Percentiles rank a stretch among this genome's conserved stretches.
These are phyloP conservation scores for Anethum foeniculum DNA, from an alignment of 140 eudicot species.

Conservation along the genomic window DNA sequence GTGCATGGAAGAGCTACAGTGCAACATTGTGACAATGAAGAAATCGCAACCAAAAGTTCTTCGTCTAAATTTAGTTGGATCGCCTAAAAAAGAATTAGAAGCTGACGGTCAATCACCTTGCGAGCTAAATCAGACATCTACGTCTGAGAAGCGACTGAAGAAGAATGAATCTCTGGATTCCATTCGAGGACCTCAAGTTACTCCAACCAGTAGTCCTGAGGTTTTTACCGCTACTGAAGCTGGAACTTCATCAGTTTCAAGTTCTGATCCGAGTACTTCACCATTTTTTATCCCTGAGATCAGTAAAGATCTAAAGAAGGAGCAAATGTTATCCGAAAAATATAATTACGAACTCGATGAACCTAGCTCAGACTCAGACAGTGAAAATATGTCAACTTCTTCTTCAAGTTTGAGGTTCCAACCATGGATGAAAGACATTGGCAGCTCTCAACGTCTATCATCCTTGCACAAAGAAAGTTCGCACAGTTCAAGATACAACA, in stretches of 20 bases:
- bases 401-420: conserved; percentile 74
- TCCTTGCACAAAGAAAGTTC: conserved; percentile 41
- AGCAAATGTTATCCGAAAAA: conserved; percentile 28
- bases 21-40: conserved; percentile 91
- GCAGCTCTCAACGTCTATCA: conserved; percentile 37
- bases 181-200: conserved; percentile 51
- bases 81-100: conserved; percentile 50
- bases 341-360: conserved; percentile 39
- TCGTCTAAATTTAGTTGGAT: conserved; percentile 70
- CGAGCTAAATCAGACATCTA: conserved; percentile 21
- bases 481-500: conserved; percentile 21
- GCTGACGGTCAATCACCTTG: conserved; percentile 27
- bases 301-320: conserved; percentile 38
- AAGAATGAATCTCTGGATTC: conserved; percentile 34
- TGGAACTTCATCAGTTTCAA: conserved; percentile 91
- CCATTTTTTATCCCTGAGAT: conserved; percentile 53
- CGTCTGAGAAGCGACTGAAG: conserved; percentile 33
- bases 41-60: conserved; percentile 84
- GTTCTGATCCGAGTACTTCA: conserved; percentile 93
- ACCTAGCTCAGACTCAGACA: conserved; percentile 70
- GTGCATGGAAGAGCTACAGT: conserved; percentile 95
- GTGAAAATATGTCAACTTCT: conserved; percentile 42
- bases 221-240: conserved; percentile 80
- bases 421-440: conserved; percentile 67
- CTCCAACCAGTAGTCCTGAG: conserved; percentile 97